phyloP scores from a whole-genome alignment of 2,329 filamentous ascomycete species.

The Blastomyces silverae region DNA sequence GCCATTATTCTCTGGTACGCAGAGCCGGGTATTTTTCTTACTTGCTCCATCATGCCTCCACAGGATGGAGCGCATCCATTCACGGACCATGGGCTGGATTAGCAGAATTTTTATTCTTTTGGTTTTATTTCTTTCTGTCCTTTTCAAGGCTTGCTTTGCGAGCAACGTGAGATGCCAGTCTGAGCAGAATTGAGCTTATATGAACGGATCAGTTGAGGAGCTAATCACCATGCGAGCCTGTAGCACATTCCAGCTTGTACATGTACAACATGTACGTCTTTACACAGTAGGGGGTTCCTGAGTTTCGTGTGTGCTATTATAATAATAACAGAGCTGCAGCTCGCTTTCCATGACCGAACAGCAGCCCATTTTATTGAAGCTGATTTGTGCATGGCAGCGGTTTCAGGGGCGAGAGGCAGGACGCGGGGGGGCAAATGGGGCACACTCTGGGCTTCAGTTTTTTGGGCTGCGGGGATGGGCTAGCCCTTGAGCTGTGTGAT shows the following conservation, averaged over 20 bases:
- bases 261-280: no score
- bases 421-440: not conserved
- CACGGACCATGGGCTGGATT: no score
- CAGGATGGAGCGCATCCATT: no score
- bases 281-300: no score
- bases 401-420: not conserved
- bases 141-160: no score
- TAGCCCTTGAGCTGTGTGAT: not conserved
- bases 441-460: not conserved
- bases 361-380: not conserved
- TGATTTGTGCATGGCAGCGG: not conserved
- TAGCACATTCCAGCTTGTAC: not conserved
- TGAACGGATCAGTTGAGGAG: not conserved
- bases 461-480: not conserved
- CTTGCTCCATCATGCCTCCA: not conserved
- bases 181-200: not conserved
- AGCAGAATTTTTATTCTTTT: no score
- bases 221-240: not conserved
- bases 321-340: conserved; percentile 1
- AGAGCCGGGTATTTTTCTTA: not conserved
- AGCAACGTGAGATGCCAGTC: no score
- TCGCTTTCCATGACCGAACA: not conserved
- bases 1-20: not conserved
- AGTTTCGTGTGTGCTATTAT: no score
- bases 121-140: no score